phyloP scores from a whole-genome alignment of 257 asterid genomes.

The Solanum appendiculatum region DNA sequence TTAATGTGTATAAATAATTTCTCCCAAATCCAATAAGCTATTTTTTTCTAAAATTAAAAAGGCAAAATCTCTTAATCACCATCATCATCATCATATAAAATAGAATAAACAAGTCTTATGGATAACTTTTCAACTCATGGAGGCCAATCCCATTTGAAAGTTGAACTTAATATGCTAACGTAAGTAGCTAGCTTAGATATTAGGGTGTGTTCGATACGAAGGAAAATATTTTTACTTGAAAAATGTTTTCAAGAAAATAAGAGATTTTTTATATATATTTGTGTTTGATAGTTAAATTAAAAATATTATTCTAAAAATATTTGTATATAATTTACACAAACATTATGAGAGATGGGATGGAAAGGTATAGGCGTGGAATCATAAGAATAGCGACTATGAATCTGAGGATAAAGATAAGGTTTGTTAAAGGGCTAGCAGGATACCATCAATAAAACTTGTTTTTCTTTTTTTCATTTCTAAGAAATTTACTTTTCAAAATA shows the following conservation, averaged over 20 bases:
- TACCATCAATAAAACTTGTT: too few species aligned
- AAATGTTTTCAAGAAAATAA: too few species aligned
- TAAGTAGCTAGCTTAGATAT: not conserved
- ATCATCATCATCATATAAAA: not conserved
- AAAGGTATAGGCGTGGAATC: not conserved
- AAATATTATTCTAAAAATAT: too few species aligned
- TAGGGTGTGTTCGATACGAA: not conserved
- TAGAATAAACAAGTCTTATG: not conserved
- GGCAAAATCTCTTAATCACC: not conserved
- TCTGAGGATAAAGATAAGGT: too few species aligned
- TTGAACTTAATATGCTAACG: not conserved
- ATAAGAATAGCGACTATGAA: not conserved
- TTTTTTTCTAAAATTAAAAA: not conserved
- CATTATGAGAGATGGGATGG: not conserved
- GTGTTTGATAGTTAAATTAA: not conserved
- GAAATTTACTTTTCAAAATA: too few species aligned
- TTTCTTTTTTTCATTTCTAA: too few species aligned
- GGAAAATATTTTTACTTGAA: too few species aligned
- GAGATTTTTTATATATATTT: too few species aligned
- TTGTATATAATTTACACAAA: too few species aligned
- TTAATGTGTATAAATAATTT: not conserved
- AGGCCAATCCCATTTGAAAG: not conserved
- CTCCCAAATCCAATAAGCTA: not conserved
- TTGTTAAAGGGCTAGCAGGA: too few species aligned
- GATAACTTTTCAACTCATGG: not conserved